These are phyloP conservation scores for Pterocarpus santalinus DNA, from an alignment of 306 rosid species.

Conservation along the genomic window DNA sequence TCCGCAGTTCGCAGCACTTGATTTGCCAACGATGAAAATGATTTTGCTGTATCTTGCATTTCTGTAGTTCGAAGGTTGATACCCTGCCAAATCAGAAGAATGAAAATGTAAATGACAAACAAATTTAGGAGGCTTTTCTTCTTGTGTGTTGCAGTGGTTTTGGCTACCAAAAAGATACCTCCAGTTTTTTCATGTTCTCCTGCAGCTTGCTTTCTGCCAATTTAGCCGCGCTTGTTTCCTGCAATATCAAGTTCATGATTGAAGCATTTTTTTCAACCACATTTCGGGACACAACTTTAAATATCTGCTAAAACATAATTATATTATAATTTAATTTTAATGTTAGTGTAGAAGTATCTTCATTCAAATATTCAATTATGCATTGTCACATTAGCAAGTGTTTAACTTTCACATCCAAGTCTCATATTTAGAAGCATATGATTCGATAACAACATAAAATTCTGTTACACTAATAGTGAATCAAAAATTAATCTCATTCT, in stretches of 20 bases:
- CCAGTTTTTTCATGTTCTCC: conserved; percentile 67
- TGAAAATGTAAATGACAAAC: neutral
- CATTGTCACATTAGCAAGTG: no score
- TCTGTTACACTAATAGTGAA: no score
- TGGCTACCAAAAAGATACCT: conserved; percentile 56
- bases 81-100: conserved; percentile 57
- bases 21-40: conserved; percentile 88
- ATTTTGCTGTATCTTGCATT: conserved; percentile 89
- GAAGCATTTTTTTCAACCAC: neutral
- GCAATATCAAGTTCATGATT: conserved; percentile 46
- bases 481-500: no score
- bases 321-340: no score
- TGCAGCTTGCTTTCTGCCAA: conserved; percentile 82
- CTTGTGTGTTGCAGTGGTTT: neutral
- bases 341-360: no score
- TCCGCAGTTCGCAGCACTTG: conserved; percentile 73
- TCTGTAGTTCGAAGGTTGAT: conserved; percentile 72
- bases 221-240: conserved; percentile 79
- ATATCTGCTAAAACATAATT: neutral
- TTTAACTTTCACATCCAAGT: no score
- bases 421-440: no score
- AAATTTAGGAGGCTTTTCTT: neutral
- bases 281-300: neutral
- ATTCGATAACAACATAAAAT: no score
- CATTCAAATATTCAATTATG: no score